Evolutionary conservation across 768 basidiomycete genomes (phyloP).

Genomic region (Mycena belliarum): DNA sequence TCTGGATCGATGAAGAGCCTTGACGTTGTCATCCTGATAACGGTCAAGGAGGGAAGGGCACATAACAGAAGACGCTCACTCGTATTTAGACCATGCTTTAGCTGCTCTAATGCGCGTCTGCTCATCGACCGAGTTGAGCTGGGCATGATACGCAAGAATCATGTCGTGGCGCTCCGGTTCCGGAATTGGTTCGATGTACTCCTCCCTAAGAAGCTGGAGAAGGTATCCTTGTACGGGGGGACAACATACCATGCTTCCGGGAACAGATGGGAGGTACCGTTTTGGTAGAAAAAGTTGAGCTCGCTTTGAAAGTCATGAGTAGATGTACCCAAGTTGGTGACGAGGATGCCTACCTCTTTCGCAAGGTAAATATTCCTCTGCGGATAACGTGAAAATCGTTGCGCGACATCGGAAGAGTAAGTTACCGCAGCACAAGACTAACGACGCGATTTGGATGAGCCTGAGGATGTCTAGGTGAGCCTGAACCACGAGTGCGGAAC

Average conservation of each 20-base stretch:
- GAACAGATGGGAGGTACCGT: constrained; percentile 79
- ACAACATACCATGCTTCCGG: constrained; percentile 77
- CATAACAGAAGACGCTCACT: constrained; percentile 51
- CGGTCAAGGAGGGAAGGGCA: background rate
- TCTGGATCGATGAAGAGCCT: constrained; percentile 70
- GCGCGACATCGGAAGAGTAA: background rate
- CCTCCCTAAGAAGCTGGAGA: constrained; percentile 57
- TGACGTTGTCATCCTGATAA: constrained; percentile 76
- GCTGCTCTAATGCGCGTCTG: constrained; percentile 67
- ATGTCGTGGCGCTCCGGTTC: constrained; percentile 78
- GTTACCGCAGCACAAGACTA: constrained; percentile 74
- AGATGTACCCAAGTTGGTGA: background rate
- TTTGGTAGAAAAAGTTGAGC: constrained; percentile 91
- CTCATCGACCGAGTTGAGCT: constrained; percentile 73
- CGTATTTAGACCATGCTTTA: constrained; percentile 89
- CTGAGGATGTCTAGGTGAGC: constrained; percentile 25
- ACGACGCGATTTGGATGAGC: constrained; percentile 80
- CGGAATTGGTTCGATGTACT: constrained; percentile 79
- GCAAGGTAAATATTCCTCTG: constrained; percentile 87
- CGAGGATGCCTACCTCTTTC: constrained; percentile 56
- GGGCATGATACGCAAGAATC: constrained; percentile 80
- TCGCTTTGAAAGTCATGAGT: constrained; percentile 46
- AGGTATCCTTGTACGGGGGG: background rate
- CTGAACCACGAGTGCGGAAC: background rate
- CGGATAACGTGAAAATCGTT: background rate